These are phyloP conservation scores for Cercospora nicotianae DNA, from an alignment of 2,329 filamentous ascomycete genomes.

Conservation along the genomic window DNA sequence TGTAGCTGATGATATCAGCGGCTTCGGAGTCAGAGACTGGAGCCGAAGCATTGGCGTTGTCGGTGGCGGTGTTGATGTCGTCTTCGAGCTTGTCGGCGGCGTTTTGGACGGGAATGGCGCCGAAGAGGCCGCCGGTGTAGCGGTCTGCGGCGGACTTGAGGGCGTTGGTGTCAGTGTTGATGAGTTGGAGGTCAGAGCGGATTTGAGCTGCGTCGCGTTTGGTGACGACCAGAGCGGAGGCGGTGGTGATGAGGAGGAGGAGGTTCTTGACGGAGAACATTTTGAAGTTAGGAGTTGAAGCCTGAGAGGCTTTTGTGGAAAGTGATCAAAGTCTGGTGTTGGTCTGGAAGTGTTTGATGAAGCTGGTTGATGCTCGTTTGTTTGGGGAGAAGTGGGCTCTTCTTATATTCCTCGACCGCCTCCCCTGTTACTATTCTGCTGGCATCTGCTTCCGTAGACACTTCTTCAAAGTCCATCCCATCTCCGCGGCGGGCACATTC, in stretches of 20 bases:
- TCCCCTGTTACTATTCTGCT: neutral
- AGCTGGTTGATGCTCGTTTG: neutral
- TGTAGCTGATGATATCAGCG: slow-evolving; percentile 25
- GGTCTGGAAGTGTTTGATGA: neutral
- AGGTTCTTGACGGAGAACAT: neutral
- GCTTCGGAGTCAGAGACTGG: slow-evolving; percentile 19
- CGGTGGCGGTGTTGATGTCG: slow-evolving; percentile 26
- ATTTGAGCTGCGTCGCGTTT: slow-evolving; percentile 16
- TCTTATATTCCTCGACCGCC: neutral
- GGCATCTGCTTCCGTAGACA: neutral
- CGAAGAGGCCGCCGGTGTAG: slow-evolving; percentile 26
- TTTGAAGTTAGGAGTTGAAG: neutral
- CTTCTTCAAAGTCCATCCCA: neutral
- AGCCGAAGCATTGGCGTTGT: slow-evolving; percentile 17
- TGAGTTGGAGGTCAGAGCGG: slow-evolving; percentile 20
- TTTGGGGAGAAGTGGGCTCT: neutral
- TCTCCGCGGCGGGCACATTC: neutral
- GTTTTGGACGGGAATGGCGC: slow-evolving; percentile 20
- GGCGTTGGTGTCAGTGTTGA: slow-evolving; percentile 23
- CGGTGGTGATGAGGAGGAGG: neutral
- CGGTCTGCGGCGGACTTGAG: slow-evolving; percentile 21
- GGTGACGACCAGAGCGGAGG: neutral
- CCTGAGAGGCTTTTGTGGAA: neutral
- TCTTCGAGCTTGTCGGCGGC: slow-evolving; percentile 21
- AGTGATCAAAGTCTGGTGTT: neutral